Conservation (phyloP, 306 rosid species). For the Inga laurina region DNA sequence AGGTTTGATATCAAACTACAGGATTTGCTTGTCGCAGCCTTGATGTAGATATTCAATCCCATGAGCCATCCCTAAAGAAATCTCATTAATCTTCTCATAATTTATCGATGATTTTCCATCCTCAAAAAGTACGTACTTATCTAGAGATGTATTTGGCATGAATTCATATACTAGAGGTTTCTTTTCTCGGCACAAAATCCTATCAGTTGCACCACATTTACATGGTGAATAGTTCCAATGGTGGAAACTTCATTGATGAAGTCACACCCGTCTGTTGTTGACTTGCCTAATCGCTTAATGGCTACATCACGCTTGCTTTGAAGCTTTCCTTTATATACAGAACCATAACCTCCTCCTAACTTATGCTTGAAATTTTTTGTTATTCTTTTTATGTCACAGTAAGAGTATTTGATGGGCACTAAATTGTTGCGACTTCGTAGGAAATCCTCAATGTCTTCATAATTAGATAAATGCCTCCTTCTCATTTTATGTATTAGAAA, state of each 20-base stretch:
- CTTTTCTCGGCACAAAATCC: background rate
- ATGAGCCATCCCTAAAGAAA: background rate
- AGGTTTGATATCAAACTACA: background rate
- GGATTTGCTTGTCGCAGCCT: background rate
- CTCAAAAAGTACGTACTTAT: background rate
- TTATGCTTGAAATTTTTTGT: slow-evolving; percentile 21
- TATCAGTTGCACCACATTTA: background rate
- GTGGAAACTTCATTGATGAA: slow-evolving; percentile 30
- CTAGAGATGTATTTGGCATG: slow-evolving; percentile 16
- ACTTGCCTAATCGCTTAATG: slow-evolving; percentile 12
- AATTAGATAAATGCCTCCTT: background rate
- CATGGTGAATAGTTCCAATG: slow-evolving; percentile 8
- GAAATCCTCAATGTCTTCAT: background rate
- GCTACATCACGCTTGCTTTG: slow-evolving; percentile 12
- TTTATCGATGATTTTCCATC: no score
- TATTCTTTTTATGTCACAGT: slow-evolving; percentile 7
- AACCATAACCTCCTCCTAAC: slow-evolving; percentile 5
- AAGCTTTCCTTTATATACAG: slow-evolving; percentile 17
- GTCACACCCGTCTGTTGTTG: background rate
- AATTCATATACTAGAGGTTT: background rate
- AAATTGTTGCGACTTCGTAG: background rate
- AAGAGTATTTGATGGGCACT: slow-evolving; percentile 20
- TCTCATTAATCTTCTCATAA: background rate
- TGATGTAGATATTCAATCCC: background rate
- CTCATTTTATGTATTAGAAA: background rate